Evolutionary conservation across 1,139 yeast species (phyloP), one percentile per base, ranked within the genome.

Genomic region (Candida gigantensis): DNA sequence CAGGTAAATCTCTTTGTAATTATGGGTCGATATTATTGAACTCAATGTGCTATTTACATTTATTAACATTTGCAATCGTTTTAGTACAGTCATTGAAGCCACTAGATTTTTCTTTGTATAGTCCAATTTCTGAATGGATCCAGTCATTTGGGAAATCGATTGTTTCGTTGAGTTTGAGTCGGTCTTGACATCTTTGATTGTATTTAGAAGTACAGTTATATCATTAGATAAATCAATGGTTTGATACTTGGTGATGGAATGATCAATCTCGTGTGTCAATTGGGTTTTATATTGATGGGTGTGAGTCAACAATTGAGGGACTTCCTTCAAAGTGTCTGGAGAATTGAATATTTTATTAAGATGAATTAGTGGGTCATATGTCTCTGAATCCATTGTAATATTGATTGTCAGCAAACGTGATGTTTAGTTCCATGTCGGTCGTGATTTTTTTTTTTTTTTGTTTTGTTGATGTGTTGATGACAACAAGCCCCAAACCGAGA

Each of bases 1-100:
- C 28, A 79, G 79, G 3, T 76, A 72, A 39, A 90, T 83, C 42
- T 84, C 86, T 15, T 72, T 65, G 58, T 88, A 92, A 37, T 81
- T 71, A 28, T 57, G 65, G 3, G 58, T 49, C 2, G 59, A 53
- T 2, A 81, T 65, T 35, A 77, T 65, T 5, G 61, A 55, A 18
- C 74, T 73, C 36, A 92, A 71, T 41, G 79, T 80, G 33, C 80
- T 80, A 55, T 84, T 84, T 10, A 96, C 94, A 23, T 81, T 81
- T 3, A 87, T 73, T 37, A 92, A 69, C 85, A 90, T 90, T 53
- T 89, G 96, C 24, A 94, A 70, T 43, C 96, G 73, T 52, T 92
- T 86, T 44, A 92, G 71, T 24, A 90, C 79, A 1, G 95, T 88
- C 85, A 92, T 86, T 10, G 94, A 79, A 24, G 79, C 69, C 3